These are phyloP conservation scores for Saraca asoca DNA, from an alignment of 331 rosid species.

Conservation along the genomic window DNA sequence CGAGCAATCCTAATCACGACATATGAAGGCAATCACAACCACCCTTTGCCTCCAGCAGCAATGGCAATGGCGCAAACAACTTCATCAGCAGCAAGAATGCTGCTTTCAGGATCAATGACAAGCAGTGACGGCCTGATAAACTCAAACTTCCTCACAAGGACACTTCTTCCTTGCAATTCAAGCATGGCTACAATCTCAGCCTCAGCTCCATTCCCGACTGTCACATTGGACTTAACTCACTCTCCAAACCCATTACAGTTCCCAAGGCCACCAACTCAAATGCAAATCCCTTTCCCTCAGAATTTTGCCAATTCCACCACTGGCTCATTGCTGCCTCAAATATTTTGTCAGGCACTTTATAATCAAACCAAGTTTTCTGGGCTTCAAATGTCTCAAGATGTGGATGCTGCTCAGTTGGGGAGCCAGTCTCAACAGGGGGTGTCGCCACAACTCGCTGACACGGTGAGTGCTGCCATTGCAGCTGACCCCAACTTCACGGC, in stretches of 20 bases:
- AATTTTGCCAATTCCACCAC: conserved; percentile 22
- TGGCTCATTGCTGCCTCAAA: conserved; percentile 54
- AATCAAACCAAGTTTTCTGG: conserved; percentile 70
- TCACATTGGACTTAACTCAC: conserved; percentile 80
- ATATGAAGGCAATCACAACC: conserved; percentile 91
- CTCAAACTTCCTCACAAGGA: conserved; percentile 62
- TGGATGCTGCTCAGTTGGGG: conserved; percentile 30
- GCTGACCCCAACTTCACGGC: conserved; percentile 69
- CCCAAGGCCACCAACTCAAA: conserved; percentile 45
- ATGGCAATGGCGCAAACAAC: conserved; percentile 88
- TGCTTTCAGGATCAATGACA: conserved; percentile 84
- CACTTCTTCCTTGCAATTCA: conserved; percentile 69
- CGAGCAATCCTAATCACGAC: conserved; percentile 70
- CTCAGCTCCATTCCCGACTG: conserved; percentile 87
- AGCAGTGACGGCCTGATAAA: conserved; percentile 68
- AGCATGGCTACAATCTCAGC: conserved; percentile 87
- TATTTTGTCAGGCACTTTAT: conserved; percentile 53
- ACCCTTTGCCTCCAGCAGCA: conserved; percentile 87
- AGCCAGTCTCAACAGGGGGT: conserved; percentile 31
- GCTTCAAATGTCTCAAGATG: conserved; percentile 44
- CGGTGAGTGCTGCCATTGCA: conserved; percentile 58
- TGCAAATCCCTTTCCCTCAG: conserved; percentile 51
- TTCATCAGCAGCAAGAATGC: conserved; percentile 78
- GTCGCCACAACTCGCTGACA: conserved; percentile 46
- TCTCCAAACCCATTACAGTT: conserved; percentile 57